Evolutionary conservation across 352 stramenopile species (phyloP), one percentile per base, ranked within the genome.

Genomic region (Phytophthora cryptogea): DNA sequence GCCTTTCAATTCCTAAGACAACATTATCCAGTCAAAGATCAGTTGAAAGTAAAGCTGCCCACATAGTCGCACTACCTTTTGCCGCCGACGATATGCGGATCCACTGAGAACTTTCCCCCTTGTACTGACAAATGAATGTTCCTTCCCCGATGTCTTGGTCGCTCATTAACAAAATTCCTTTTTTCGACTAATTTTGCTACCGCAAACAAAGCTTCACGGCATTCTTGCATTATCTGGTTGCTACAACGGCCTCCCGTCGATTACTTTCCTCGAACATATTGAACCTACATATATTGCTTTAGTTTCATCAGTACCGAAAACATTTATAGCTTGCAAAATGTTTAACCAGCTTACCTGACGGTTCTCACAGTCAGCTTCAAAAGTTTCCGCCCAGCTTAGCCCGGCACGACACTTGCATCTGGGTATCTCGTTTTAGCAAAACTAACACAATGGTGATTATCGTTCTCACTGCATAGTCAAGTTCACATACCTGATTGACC

Each of bases 91-190:
- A n/a, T n/a, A n/a, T n/a, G n/a, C n/a, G n/a, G n/a, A n/a, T n/a
- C n/a, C n/a, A n/a, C n/a, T n/a, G n/a, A n/a, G n/a, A n/a, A n/a
- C n/a, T 23, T 41, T 61, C 54, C 9, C 54, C 35, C 1, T 33
- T 48, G 42, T 60, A 60, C 33, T 60, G 20, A 20, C 53, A 53
- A 32, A 54, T 35, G 36, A 61, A 61, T n/a, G n/a, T n/a, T n/a
- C n/a, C n/a, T n/a, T n/a, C n/a, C n/a, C n/a, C n/a, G n/a, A n/a
- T n/a, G n/a, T n/a, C n/a, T n/a, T n/a, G n/a, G n/a, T n/a, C n/a
- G n/a, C n/a, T n/a, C n/a, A n/a, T n/a, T n/a, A n/a, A n/a, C n/a
- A n/a, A n/a, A n/a, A n/a, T n/a, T n/a, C 35, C 54, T 49, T 61
- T 61, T 5, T 33, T 9, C 23, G 43, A 8, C n/a, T n/a, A 17